Percentiles rank a stretch among this genome's conserved stretches.
Evolutionary conservation across 2,329 filamentous ascomycete species (phyloP).

Genomic region (Teratosphaeria viscida): DNA sequence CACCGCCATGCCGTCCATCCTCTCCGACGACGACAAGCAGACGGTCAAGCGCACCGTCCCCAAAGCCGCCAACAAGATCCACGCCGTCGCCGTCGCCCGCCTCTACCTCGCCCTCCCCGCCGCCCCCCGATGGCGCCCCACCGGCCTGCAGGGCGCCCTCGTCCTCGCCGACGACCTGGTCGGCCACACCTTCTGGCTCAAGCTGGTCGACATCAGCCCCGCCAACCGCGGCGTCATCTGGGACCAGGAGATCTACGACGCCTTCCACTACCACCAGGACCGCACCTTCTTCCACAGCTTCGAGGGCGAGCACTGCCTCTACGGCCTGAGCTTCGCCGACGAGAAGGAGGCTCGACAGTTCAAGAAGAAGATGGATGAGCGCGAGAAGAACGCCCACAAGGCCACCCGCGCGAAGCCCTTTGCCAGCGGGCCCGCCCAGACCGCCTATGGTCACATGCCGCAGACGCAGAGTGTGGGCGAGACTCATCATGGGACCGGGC

Average conservation of each 20-base stretch:
- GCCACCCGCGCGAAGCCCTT: constrained; percentile 47
- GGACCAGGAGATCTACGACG: constrained; percentile 97
- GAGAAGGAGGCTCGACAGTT: constrained; percentile 97
- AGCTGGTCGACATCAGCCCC: constrained; percentile 91
- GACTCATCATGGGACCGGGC: constrained; percentile 4
- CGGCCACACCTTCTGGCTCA: constrained; percentile 93
- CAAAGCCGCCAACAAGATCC: constrained; percentile 93
- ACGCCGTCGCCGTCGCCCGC: constrained; percentile 83
- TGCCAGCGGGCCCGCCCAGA: constrained; percentile 15
- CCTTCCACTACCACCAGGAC: constrained; percentile 91
- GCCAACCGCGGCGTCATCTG: constrained; percentile 77
- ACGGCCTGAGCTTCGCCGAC: constrained; percentile 83
- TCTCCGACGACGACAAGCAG: constrained; percentile 90
- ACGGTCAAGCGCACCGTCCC: constrained; percentile 90
- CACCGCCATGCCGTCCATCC: constrained; percentile 37
- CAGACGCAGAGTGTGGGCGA: constrained; percentile 7
- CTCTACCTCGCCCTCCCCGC: constrained; percentile 90
- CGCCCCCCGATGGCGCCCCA: constrained; percentile 80
- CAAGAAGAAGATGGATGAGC: constrained; percentile 92
- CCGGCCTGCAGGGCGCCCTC: constrained; percentile 80
- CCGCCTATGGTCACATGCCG: constrained; percentile 7
- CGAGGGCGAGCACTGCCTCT: constrained; percentile 84
- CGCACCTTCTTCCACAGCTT: constrained; percentile 97
- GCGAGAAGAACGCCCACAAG: constrained; percentile 91
- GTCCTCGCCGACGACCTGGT: constrained; percentile 91